phyloP scores from a whole-genome alignment of 495 filamentous ascomycete genomes.

The Trichoderma virens region DNA sequence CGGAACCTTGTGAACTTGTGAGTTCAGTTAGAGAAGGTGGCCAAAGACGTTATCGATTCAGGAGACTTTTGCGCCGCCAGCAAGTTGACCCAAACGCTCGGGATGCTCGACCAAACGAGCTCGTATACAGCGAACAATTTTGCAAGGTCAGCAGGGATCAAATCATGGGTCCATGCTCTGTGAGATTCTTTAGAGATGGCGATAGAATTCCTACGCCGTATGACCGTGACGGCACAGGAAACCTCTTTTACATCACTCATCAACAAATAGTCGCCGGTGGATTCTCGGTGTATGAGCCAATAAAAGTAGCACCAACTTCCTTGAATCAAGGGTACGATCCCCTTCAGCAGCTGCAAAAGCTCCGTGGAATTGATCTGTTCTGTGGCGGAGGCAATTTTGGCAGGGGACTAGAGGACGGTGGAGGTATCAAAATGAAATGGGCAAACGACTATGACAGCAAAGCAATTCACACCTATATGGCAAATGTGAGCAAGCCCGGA shows the following conservation, averaged over 20 bases:
- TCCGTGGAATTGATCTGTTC: constrained; percentile 60
- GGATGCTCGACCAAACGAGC: constrained; percentile 51
- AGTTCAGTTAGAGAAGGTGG: constrained; percentile 28
- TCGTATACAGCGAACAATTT: constrained; percentile 49
- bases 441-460: constrained; percentile 54
- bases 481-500: constrained; percentile 36
- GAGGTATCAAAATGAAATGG: constrained; percentile 52
- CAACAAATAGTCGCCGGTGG: constrained; percentile 17
- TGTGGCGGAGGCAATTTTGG: constrained; percentile 70
- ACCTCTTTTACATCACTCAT: constrained; percentile 54
- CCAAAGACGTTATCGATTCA: constrained; percentile 29
- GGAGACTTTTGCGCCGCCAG: constrained; percentile 37
- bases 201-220: constrained; percentile 54
- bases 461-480: constrained; percentile 62
- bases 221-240: constrained; percentile 50
- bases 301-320: constrained; percentile 21
- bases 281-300: constrained; percentile 15
- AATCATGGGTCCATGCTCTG: constrained; percentile 47
- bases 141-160: constrained; percentile 27
- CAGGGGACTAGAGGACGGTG: constrained; percentile 64
- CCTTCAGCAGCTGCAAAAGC: constrained; percentile 14
- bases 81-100: constrained; percentile 28
- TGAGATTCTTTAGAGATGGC: constrained; percentile 43
- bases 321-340: constrained; percentile 54
- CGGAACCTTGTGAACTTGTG: constrained; percentile 52